A percentile compares a stretch with the other conserved stretches of the same genome.
Evolutionary conservation across 805 yeast genomes (phyloP).

Genomic region (Yarrowia sp.): DNA sequence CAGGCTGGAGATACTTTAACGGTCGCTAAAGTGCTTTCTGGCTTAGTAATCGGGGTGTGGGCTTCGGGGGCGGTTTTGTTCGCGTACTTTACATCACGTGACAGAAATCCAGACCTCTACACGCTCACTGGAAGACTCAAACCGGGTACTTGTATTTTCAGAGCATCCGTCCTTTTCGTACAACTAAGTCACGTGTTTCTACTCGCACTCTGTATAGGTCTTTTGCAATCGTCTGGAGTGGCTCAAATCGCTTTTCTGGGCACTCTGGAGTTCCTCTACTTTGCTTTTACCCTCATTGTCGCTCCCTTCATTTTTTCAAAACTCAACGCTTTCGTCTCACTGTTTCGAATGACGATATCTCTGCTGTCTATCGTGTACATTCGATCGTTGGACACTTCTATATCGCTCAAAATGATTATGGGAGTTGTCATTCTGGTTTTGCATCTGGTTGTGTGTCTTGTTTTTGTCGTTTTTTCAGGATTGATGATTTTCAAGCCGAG

Average conservation of each 20-base stretch:
- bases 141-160: background rate
- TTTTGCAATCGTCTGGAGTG: slow-evolving; percentile 38
- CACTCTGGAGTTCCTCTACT: slow-evolving; percentile 33
- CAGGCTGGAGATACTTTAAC: slow-evolving; percentile 34
- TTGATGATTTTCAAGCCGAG: background rate
- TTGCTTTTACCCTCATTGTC: slow-evolving; percentile 31
- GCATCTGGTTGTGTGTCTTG: background rate
- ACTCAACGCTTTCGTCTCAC: background rate
- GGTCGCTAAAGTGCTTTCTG: slow-evolving; percentile 37
- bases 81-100: background rate
- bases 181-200: slow-evolving; percentile 3
- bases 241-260: slow-evolving; percentile 40
- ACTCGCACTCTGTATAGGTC: slow-evolving; percentile 34
- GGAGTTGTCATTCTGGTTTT: slow-evolving; percentile 12
- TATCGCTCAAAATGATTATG: slow-evolving; percentile 5
- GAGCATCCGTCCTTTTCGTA: background rate
- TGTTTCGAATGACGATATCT: background rate
- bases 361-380: slow-evolving; percentile 6
- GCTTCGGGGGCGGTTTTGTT: background rate
- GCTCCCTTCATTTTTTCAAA: background rate
- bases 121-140: background rate
- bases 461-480: background rate
- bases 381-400: background rate
- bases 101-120: background rate
- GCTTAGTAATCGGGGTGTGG: slow-evolving; percentile 31